Conservation (phyloP, 768 basidiomycete species). For the Russula olivacea region DNA sequence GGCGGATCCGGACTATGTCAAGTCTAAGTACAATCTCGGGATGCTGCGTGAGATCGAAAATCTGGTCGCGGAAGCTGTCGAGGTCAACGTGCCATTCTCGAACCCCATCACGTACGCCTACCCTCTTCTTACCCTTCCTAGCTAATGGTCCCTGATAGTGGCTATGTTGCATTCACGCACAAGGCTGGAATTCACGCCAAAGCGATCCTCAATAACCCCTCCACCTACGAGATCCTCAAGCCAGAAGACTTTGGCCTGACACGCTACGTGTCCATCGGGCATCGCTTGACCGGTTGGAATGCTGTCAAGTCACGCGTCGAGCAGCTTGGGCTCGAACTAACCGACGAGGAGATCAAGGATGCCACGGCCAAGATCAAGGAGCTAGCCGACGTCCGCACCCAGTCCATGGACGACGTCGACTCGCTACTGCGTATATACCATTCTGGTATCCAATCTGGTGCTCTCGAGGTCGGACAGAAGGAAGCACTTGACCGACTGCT, state of each 20-base stretch:
- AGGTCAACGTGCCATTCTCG: conserved; percentile 96
- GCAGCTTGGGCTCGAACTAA: conserved; percentile 85
- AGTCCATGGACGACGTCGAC: conserved; percentile 99
- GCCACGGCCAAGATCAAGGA: conserved; percentile 99
- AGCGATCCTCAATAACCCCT: conserved; percentile 98
- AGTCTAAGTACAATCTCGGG: conserved; percentile 95
- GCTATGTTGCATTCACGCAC: conserved; percentile 99
- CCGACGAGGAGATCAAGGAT: conserved; percentile 96
- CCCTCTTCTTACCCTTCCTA: not conserved
- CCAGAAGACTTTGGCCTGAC: conserved; percentile 98
- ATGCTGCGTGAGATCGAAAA: conserved; percentile 99
- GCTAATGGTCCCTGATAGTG: conserved; percentile 42
- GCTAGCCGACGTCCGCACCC: conserved; percentile 95
- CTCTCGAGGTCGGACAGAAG: conserved; percentile 91
- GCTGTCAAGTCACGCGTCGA: conserved; percentile 99
- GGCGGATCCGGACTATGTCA: conserved; percentile 98
- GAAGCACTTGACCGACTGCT: conserved; percentile 84
- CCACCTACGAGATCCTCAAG: conserved; percentile 98
- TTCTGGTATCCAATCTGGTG: conserved; percentile 86
- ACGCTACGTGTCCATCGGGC: conserved; percentile 96
- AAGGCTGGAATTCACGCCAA: conserved; percentile 99
- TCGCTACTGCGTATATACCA: conserved; percentile 94
- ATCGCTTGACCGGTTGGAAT: conserved; percentile 97
- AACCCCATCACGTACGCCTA: conserved; percentile 79
- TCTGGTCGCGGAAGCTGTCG: conserved; percentile 96